A percentile compares a stretch with the other conserved stretches of the same genome.
Evolutionary conservation across 768 basidiomycete genomes (phyloP).

Genomic region (Naematelia aurantialba): DNA sequence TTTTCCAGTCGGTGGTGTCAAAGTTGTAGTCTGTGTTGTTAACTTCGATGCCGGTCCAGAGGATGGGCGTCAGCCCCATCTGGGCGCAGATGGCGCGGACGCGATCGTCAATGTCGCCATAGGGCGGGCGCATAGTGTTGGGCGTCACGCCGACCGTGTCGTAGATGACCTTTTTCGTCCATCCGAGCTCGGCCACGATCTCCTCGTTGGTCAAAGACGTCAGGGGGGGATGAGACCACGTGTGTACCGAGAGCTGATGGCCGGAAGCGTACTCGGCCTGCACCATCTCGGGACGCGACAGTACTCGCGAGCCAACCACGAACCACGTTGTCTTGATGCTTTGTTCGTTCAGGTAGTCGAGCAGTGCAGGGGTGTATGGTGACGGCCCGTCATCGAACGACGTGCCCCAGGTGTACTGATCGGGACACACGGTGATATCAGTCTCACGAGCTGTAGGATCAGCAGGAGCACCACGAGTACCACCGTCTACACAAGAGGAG

Average conservation of each 20-base stretch:
- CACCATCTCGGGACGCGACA: slow-evolving; percentile 66
- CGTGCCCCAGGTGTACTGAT: slow-evolving; percentile 59
- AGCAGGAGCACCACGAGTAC: no score
- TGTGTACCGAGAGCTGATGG: slow-evolving; percentile 83
- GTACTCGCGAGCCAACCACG: slow-evolving; percentile 76
- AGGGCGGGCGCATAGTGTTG: slow-evolving; percentile 76
- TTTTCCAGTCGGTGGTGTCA: slow-evolving; percentile 77
- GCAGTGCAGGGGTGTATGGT: slow-evolving; percentile 68
- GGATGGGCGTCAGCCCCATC: slow-evolving; percentile 76
- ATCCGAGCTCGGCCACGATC: slow-evolving; percentile 82
- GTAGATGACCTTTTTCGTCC: slow-evolving; percentile 78
- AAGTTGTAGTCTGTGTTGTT: slow-evolving; percentile 58
- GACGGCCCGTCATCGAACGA: slow-evolving; percentile 69
- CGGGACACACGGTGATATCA: slow-evolving; percentile 73
- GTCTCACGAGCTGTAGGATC: slow-evolving; percentile 51
- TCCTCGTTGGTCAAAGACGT: slow-evolving; percentile 74
- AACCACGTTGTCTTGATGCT: slow-evolving; percentile 81
- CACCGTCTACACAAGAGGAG: background rate
- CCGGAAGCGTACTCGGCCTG: slow-evolving; percentile 71
- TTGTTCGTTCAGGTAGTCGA: slow-evolving; percentile 63
- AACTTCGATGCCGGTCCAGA: slow-evolving; percentile 67
- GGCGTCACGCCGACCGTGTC: slow-evolving; percentile 71
- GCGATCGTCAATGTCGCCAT: slow-evolving; percentile 63
- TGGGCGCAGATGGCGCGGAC: slow-evolving; percentile 77
- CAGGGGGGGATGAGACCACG: slow-evolving; percentile 75